Evolutionary conservation across 345 rosid species (phyloP).

Genomic region (Cardamine resedifolia): DNA sequence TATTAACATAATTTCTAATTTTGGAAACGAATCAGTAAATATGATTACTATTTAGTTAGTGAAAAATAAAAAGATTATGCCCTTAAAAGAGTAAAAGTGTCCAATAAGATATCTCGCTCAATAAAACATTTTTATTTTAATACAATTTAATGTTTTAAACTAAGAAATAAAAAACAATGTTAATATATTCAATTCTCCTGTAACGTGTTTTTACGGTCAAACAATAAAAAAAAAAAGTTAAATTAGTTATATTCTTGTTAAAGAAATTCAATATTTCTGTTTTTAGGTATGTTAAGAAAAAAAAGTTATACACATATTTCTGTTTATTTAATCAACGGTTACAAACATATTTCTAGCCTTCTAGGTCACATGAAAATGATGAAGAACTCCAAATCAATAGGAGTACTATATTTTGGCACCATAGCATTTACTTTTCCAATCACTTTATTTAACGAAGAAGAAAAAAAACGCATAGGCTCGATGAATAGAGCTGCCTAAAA

Average conservation of each 20-base stretch:
- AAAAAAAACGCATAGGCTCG: not conserved
- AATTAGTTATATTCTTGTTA: not conserved
- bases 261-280: not conserved
- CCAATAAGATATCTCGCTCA: not conserved
- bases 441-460: not conserved
- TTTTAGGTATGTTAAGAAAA: not conserved
- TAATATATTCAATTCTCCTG: not conserved
- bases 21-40: too few species aligned
- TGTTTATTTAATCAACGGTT: not conserved
- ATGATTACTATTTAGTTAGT: too few species aligned
- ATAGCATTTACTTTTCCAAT: not conserved
- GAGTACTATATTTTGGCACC: slow-evolving; percentile 1
- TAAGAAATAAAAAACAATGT: not conserved
- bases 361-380: slow-evolving; percentile 18
- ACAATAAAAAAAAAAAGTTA: too few species aligned
- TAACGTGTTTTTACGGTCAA: not conserved
- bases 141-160: not conserved
- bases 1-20: too few species aligned
- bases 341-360: not conserved
- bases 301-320: not conserved
- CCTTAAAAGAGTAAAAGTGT: too few species aligned
- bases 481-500: not conserved
- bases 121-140: too few species aligned
- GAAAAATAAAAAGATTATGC: too few species aligned
- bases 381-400: slow-evolving; percentile 11